Evolutionary conservation across 2,329 filamentous ascomycete species (phyloP), one percentile per base, ranked within the genome.

Genomic region (Salinomyces thailandicus): DNA sequence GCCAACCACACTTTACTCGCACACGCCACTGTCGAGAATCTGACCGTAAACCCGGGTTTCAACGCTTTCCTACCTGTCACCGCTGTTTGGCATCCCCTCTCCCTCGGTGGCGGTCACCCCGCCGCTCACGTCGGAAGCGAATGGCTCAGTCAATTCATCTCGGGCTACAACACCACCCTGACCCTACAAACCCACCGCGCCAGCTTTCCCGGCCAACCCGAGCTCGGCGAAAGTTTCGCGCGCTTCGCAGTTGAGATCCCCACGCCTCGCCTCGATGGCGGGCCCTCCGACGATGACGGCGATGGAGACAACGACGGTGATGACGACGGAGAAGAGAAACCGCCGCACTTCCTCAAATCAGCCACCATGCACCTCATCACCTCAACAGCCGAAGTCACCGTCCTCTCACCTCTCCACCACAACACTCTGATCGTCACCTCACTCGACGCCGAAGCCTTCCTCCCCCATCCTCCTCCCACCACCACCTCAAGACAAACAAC

Each of bases 291-390:
- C 16, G 61, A 64, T 11, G 60, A 62, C 5, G 61, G 68, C 22
- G 62, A 66, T 20, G 62, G 62, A 16, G 55, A 55, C 18, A 5
- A 30, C 15, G 27, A 32, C 14, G 8, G 5, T 5, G 34, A 68
- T 22, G 61, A 66, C 13, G 60, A 64, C 16, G 62, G 64, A 5
- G 60, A 63, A 8, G 61, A 68, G 20, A 61, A 67, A 16, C 61
- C 59, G 18, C 62, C 72, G 0, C 76, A 77, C 46, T 95, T 96
- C 58, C 85, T 98, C 49, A 75, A 81, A 55, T 79, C 85, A 49
- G 84, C 87, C 8, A 89, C 79, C 49, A 68, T 98, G 61, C 86
- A 96, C 62, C 62, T 96, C 35, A 71, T 91, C 44, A 82, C 84
- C 12, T 93, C 85, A 0, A 86, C 85, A 0, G 89, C 89, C 3